Percentiles rank a stretch among this genome's conserved stretches.
Conservation (phyloP, 2,329 filamentous ascomycete species). For the Beauveria medogensis region DNA sequence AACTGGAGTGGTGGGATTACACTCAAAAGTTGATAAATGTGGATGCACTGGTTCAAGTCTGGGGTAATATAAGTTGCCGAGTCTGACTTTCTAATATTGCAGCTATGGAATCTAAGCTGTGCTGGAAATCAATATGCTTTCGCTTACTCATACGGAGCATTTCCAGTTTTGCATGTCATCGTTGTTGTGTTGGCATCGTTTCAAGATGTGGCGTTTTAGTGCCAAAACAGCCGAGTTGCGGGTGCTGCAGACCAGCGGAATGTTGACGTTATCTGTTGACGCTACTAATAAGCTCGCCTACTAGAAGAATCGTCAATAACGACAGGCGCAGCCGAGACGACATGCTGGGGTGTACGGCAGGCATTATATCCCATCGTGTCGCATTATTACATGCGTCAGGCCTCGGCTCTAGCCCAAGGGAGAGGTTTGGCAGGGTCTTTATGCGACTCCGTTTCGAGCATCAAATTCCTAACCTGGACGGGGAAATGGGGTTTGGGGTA, state of each 20-base stretch:
- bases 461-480: not conserved
- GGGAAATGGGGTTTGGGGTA: no score
- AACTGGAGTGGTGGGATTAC: no score
- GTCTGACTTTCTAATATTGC: not conserved
- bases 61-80: no score
- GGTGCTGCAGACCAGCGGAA: not conserved
- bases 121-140: not conserved
- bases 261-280: not conserved
- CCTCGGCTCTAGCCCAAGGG: not conserved
- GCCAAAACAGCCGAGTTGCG: not conserved
- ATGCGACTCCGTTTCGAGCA: not conserved
- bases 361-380: no score
- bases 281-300: not conserved
- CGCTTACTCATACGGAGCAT: not conserved
- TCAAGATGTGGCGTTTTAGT: not conserved
- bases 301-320: no score
- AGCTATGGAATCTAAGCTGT: not conserved
- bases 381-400: not conserved
- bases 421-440: not conserved
- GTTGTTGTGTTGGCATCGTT: not conserved
- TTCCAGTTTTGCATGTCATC: not conserved
- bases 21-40: no score
- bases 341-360: not conserved
- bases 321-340: not conserved
- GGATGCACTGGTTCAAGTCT: no score